Percentiles rank a stretch among this genome's conserved stretches.
These are phyloP conservation scores for Beta vulgaris DNA, from an alignment of 148 eudicot species.

Conservation along the genomic window DNA sequence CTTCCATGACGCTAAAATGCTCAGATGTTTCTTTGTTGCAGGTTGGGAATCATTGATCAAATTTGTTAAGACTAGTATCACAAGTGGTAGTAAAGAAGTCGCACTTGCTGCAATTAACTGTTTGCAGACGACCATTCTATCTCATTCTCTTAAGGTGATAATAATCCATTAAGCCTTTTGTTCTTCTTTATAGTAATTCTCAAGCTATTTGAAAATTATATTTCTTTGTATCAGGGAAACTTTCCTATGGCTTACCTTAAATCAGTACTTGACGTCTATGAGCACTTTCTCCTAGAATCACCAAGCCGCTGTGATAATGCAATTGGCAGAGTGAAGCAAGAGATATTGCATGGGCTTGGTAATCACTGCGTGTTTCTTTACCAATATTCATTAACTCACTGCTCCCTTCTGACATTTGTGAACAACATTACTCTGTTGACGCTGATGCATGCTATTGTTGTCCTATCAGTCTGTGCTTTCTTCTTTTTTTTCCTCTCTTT, in stretches of 20 bases:
- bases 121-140: slow-evolving; percentile 77
- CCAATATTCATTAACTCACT: background rate
- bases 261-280: slow-evolving; percentile 84
- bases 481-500: background rate
- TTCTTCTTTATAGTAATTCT: background rate
- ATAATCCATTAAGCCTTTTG: background rate
- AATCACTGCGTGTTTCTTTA: slow-evolving; percentile 25
- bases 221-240: slow-evolving; percentile 63
- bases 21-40: slow-evolving; percentile 32
- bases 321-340: slow-evolving; percentile 82
- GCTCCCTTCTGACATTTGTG: background rate
- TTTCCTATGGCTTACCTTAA: slow-evolving; percentile 72
- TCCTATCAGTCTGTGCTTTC: background rate
- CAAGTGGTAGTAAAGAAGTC: slow-evolving; percentile 90
- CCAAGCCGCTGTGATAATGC: slow-evolving; percentile 38
- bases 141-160: slow-evolving; percentile 84
- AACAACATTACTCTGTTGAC: background rate
- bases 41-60: slow-evolving; percentile 90
- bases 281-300: slow-evolving; percentile 62
- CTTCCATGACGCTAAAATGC: background rate
- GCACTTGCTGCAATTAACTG: slow-evolving; percentile 91
- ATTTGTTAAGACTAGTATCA: slow-evolving; percentile 66
- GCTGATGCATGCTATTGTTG: background rate
- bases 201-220: slow-evolving; percentile 14
- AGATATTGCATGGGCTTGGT: slow-evolving; percentile 90